These are phyloP conservation scores for Hyaloscypha finlandica DNA, from an alignment of 495 filamentous ascomycete genomes.

Conservation along the genomic window DNA sequence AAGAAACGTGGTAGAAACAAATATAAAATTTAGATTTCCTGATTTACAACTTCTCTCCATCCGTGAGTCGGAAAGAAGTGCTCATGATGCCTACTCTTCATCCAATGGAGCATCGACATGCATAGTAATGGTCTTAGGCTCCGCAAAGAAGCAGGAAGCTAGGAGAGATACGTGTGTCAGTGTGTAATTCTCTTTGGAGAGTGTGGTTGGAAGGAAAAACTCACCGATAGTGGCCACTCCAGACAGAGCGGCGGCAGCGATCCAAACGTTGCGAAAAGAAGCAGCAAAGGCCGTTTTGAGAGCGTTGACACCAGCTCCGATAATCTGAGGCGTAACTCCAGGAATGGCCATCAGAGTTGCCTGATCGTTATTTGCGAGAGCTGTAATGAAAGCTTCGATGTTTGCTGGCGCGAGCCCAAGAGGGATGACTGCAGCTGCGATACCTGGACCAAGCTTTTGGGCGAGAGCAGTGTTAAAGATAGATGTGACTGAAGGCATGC, in stretches of 20 bases:
- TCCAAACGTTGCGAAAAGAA: constrained; percentile 14
- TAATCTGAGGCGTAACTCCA: constrained; percentile 24
- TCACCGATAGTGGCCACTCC: constrained; percentile 12
- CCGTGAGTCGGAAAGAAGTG: too few species aligned
- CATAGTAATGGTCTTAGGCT: constrained; percentile 4
- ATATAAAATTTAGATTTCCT: too few species aligned
- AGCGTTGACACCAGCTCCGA: constrained; percentile 16
- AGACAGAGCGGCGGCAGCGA: constrained; percentile 6
- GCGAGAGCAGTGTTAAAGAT: not conserved
- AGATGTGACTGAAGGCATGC: too few species aligned
- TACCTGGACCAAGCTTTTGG: constrained; percentile 20
- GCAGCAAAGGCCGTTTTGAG: constrained; percentile 4
- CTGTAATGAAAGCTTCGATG: constrained; percentile 28
- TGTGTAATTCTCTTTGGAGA: not conserved
- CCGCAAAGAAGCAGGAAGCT: not conserved
- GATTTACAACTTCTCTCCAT: too few species aligned
- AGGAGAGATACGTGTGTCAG: not conserved
- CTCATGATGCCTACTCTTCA: not conserved
- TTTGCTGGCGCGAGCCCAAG: constrained; percentile 25
- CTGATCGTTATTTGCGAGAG: constrained; percentile 23
- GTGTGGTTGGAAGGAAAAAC: not conserved
- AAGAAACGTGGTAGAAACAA: too few species aligned
- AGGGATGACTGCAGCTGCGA: constrained; percentile 30
- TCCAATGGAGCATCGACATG: constrained; percentile 11
- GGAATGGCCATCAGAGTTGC: constrained; percentile 25